Evolutionary conservation across 208 protist species (phyloP), one percentile per base, ranked within the genome.

Genomic region (Histomonas meleagridis): DNA sequence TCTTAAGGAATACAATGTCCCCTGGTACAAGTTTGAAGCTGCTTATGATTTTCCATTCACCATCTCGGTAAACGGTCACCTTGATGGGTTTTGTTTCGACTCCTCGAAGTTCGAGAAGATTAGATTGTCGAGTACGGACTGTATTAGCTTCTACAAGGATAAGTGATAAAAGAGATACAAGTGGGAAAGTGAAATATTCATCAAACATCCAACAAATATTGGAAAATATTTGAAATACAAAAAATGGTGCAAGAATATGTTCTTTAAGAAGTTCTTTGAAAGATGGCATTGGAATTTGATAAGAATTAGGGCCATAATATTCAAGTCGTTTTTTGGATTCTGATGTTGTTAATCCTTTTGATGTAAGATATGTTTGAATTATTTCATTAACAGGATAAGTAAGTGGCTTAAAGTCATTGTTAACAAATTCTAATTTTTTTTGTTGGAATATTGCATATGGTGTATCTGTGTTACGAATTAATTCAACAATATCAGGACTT

Each of bases 211-310:
- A 81, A 10, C n/a, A 48, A 32, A 9, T 51, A 51, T 51, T 51
- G 23, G 70, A 48, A 51, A 81, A 32, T 51, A 81, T 35, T 81
- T 81, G 70, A n/a, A 81, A 81, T 38, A 81, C 14, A n/a, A 81
- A 81, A 51, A 81, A 51, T 81, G 70, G 70, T 28, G 40, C 18
- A 1, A 51, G 10, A 23, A 81, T 2, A 35, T 81, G 70, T 28
- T 81, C 70, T 81, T 81, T 81, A 12, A 81, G 10, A 4, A 81
- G 21, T 43, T 81, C 70, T 28, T 51, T 81, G n/a, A 81, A 81
- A 18, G n/a, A 46, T 51, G 70, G 70, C 4, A 81, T 23, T n/a
- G 70, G 70, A n/a, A 81, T 81, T 32, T 51, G 26, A 43, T 48
- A 81, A 32, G 70, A 48, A 43, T 81, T 81, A 21, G 43, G 18